Conservation (phyloP, 2,329 filamentous ascomycete species). For the Colletotrichum trifolii region DNA sequence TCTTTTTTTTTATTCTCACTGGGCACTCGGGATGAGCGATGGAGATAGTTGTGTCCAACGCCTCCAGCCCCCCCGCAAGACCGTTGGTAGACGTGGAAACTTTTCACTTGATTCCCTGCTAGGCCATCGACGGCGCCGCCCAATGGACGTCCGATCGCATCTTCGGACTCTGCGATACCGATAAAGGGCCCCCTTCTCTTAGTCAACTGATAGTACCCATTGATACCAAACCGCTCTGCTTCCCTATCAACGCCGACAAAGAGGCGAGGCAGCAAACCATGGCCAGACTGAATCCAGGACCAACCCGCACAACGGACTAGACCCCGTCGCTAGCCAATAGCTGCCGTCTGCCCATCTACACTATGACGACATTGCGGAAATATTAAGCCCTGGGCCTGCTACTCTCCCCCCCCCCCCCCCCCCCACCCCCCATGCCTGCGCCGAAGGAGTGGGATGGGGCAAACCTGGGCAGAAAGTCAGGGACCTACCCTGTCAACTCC, state of each 20-base stretch:
- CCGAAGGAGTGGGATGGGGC: slow-evolving; percentile 24
- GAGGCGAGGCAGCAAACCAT: not conserved
- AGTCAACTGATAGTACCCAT: too few relatives aligned
- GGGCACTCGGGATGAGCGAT: slow-evolving; percentile 10
- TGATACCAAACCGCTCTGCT: too few relatives aligned
- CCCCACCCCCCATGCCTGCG: slow-evolving; percentile 1
- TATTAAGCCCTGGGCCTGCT: slow-evolving; percentile 17
- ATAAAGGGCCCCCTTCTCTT: not conserved
- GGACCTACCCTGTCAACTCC: slow-evolving; percentile 33
- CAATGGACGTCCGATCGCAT: slow-evolving; percentile 7
- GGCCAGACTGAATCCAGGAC: slow-evolving; percentile 5
- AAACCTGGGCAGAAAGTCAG: slow-evolving; percentile 11
- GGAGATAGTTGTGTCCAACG: slow-evolving; percentile 1
- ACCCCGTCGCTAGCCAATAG: not conserved
- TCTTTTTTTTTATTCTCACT: too few relatives aligned
- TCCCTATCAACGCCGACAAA: slow-evolving; percentile 2
- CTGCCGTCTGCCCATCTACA: slow-evolving; percentile 1
- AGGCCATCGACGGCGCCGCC: not conserved
- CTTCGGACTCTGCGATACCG: slow-evolving; percentile 18
- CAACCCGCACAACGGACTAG: slow-evolving; percentile 5
- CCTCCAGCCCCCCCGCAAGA: not conserved
- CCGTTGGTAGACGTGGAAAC: slow-evolving; percentile 5
- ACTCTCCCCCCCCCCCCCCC: too few relatives aligned
- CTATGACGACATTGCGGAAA: slow-evolving; percentile 37
- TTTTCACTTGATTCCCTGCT: not conserved